Evolutionary conservation across 192 early-diverging fungal species (phyloP).

Genomic region (Dissophora ornata): DNA sequence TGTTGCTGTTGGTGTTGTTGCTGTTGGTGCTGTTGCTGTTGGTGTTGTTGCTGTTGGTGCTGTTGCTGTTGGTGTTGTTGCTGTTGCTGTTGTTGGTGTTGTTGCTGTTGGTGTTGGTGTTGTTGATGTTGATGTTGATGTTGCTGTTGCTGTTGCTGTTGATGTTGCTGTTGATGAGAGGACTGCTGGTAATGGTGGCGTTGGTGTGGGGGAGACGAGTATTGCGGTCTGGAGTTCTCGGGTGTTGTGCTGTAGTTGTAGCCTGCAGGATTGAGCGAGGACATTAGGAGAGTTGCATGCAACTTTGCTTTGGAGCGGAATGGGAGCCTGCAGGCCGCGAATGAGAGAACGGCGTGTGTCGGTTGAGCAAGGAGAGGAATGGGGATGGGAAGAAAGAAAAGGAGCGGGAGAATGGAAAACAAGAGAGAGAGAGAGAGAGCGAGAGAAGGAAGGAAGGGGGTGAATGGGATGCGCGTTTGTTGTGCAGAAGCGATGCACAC

Average conservation of each 20-base stretch:
- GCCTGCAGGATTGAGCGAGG: conserved; percentile 10
- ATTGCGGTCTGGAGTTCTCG: background rate
- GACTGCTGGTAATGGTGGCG: too few relatives aligned
- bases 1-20: conserved; percentile 1
- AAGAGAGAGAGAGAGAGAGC: too few relatives aligned
- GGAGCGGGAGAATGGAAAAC: too few relatives aligned
- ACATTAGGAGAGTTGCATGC: conserved; percentile 14
- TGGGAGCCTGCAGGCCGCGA: background rate
- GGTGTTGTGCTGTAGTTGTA: conserved; percentile 6
- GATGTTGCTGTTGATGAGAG: too few relatives aligned
- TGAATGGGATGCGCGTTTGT: too few relatives aligned
- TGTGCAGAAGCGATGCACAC: too few relatives aligned
- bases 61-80: background rate
- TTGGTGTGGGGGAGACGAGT: background rate
- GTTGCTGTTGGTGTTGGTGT: conserved; percentile 4
- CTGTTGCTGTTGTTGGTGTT: background rate
- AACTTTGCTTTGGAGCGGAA: background rate
- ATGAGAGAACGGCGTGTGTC: background rate
- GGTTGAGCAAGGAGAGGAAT: too few relatives aligned
- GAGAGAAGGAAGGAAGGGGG: too few relatives aligned
- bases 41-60: background rate
- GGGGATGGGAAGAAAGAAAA: too few relatives aligned
- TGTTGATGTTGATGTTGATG: conserved; percentile 13
- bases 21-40: background rate
- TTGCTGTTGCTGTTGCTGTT: background rate